Evolutionary conservation across 345 rosid species (phyloP), one percentile per base, ranked within the genome.

Genomic region (Carallia brachiata): DNA sequence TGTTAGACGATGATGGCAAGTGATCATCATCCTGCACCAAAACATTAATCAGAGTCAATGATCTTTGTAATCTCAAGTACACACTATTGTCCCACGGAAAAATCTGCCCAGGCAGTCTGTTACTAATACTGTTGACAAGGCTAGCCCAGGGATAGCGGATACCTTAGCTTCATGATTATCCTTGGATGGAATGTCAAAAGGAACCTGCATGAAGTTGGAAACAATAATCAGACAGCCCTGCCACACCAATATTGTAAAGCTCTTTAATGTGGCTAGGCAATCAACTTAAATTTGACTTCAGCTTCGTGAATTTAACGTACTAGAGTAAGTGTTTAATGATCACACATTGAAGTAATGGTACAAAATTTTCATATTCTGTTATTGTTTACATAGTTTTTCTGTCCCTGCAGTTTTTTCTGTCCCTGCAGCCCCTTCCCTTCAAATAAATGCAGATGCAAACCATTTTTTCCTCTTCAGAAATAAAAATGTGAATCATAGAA

Each of bases 1-100:
- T 94, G 54, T 82, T 72, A 62, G 96, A 88, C 56, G 96, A 87
- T 52, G 96, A 85, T 40, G 92, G 75, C 68, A 87, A 67, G 50
- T 77, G 69, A 70, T 67, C 68, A 52, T 73, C 85, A 54, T 78
- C 88, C 98, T 93, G 86, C 73, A 81, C 67, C 6, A 61, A 60
- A 71, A 60, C 36, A 70, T 12, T 63, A 74, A 47, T 39, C 61
- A 48, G 54, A 66, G 28, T 78, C 47, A 44, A 60, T 27, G 27
- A 72, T 48, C 36, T 66, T 34, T n/a, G 72, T 47, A 17, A 36
- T 10, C 47, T 50, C 44, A 39, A 36, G 23, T 3, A 31, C 53
- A 34, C 5, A 8, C 6, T 28, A 27, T 13, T 34, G 9, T 40
- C 52, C 47, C 1, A 16, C 5, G 0, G 60, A 27, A 8, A 27